Conservation (phyloP, 2,329 filamentous ascomycete genomes). For the Chaetomiaceae sp. region DNA sequence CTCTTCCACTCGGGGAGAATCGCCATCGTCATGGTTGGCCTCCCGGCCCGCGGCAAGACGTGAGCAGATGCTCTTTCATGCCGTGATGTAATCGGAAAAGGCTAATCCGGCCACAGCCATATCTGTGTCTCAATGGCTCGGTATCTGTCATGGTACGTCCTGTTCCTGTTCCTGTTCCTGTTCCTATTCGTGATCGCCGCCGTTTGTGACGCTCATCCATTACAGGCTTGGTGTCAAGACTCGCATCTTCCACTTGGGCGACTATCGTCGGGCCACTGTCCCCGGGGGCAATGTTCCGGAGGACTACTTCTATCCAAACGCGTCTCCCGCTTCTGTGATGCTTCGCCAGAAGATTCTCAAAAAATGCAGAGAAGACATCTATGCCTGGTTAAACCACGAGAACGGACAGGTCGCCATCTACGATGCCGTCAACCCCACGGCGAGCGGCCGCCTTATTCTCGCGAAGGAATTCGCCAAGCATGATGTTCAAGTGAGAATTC, state of each 20-base stretch:
- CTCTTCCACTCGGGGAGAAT: conserved; percentile 97
- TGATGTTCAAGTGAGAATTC: conserved; percentile 70
- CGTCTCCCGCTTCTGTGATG: conserved; percentile 85
- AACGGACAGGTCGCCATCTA: conserved; percentile 98
- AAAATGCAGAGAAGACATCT: conserved; percentile 95
- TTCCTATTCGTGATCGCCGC: conserved; percentile 8
- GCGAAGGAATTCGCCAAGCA: conserved; percentile 98
- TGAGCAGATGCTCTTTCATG: conserved; percentile 39
- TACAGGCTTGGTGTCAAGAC: conserved; percentile 90
- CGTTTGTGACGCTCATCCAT: conserved; percentile 15
- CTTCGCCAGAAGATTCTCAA: conserved; percentile 95
- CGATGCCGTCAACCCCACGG: conserved; percentile 91
- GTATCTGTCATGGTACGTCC: conserved; percentile 75
- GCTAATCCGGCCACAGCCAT: conserved; percentile 49
- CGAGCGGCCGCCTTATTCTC: conserved; percentile 71
- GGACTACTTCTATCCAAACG: conserved; percentile 96
- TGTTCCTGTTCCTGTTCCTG: neutral
- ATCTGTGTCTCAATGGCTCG: conserved; percentile 92
- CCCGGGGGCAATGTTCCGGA: conserved; percentile 81
- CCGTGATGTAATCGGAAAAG: neutral
- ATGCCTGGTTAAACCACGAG: conserved; percentile 91
- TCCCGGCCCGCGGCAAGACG: conserved; percentile 94
- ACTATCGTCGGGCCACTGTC: conserved; percentile 89
- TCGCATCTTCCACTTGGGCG: conserved; percentile 92
- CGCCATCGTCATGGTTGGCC: conserved; percentile 92